These are phyloP conservation scores for Xerocomellus dryophilus DNA, from an alignment of 768 basidiomycete genomes.

Conservation along the genomic window DNA sequence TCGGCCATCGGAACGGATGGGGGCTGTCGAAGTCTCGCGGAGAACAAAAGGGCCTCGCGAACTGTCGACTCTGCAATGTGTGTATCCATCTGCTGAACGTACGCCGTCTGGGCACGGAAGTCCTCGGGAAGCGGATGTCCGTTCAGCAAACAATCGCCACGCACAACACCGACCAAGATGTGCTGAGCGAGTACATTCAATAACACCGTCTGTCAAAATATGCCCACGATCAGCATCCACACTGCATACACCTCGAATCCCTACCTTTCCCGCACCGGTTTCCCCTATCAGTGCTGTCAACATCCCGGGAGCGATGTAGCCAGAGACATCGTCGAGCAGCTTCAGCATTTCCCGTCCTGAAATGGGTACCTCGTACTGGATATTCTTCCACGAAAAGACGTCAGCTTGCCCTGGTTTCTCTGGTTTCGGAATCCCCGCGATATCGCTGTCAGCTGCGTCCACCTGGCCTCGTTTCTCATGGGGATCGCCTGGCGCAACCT, in stretches of 20 bases:
- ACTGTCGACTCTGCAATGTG: constrained; percentile 76
- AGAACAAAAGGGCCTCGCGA: constrained; percentile 76
- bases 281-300: constrained; percentile 52
- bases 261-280: constrained; percentile 33
- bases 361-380: constrained; percentile 61
- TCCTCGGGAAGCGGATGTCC: constrained; percentile 50
- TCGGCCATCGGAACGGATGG: constrained; percentile 57
- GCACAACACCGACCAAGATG: constrained; percentile 44
- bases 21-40: constrained; percentile 77
- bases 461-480: not conserved
- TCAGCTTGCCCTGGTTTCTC: not conserved
- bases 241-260: not conserved
- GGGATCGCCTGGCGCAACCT: not conserved
- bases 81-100: constrained; percentile 72
- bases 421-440: too few species aligned
- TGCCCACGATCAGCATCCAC: not conserved
- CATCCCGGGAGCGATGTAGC: constrained; percentile 50
- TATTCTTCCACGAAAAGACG: constrained; percentile 73
- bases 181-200: constrained; percentile 57
- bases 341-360: constrained; percentile 35
- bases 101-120: constrained; percentile 58
- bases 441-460: not conserved
- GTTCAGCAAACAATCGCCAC: constrained; percentile 55
- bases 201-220: constrained; percentile 46
- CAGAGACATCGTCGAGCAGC: constrained; percentile 46